phyloP scores from a whole-genome alignment of 1,284 basidiomycete species.

The Microbotryum violaceum region DNA sequence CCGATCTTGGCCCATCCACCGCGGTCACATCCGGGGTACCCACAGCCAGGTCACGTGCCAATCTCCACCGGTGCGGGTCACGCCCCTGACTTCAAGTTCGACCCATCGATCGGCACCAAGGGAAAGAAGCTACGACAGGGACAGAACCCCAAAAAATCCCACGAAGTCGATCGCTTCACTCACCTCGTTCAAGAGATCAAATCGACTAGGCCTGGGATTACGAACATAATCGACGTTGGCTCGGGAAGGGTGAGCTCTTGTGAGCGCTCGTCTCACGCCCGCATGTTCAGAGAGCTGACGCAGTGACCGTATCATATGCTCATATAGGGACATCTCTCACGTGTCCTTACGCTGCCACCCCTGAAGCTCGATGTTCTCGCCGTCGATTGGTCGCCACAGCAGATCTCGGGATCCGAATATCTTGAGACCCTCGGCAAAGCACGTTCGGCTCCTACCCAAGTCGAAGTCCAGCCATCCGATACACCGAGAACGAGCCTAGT shows the following conservation, averaged over 20 bases:
- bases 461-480: neutral
- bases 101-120: neutral
- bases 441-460: neutral
- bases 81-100: neutral
- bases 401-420: conserved; percentile 21
- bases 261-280: too few species aligned
- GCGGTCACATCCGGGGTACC: neutral
- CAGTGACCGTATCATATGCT: too few species aligned
- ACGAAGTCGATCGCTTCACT: conserved; percentile 22
- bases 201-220: neutral
- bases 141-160: conserved; percentile 24
- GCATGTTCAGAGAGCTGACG: too few species aligned
- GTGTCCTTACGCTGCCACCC: conserved; percentile 17
- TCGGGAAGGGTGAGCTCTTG: conserved; percentile 20
- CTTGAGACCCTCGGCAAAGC: conserved; percentile 12
- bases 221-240: conserved; percentile 27
- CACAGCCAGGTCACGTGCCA: neutral
- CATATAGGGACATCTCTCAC: conserved; percentile 27
- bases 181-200: conserved; percentile 3
- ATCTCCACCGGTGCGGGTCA: too few species aligned
- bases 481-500: neutral
- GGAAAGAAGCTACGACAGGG: conserved; percentile 5
- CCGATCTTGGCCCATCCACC: conserved; percentile 16
- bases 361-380: conserved; percentile 30
- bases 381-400: conserved; percentile 26